phyloP scores from a whole-genome alignment of 108 stramenopile species.

The Asterionellopsis glacialis region DNA sequence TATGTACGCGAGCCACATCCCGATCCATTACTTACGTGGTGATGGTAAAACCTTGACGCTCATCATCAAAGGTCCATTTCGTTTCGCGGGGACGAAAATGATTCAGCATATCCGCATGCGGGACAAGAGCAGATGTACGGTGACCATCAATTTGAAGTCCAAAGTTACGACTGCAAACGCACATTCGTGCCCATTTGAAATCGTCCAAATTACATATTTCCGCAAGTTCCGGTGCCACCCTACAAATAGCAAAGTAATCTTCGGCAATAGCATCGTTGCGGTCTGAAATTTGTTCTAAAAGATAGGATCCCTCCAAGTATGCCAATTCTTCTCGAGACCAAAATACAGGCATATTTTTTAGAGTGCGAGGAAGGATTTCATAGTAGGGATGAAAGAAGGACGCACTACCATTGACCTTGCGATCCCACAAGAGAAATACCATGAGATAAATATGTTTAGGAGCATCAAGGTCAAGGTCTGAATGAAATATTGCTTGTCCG shows the following conservation, averaged over 20 bases:
- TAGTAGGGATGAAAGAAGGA: constrained; percentile 98
- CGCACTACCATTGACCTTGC: constrained; percentile 60
- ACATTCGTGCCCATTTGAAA: constrained; percentile 99
- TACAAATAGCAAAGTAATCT: constrained; percentile 91
- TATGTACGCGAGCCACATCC: neutral
- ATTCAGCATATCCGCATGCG: constrained; percentile 99
- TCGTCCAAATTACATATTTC: constrained; percentile 81
- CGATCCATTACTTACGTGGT: constrained; percentile 52
- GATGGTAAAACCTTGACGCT: constrained; percentile 95
- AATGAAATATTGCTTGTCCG: constrained; percentile 68
- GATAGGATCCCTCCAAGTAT: constrained; percentile 79
- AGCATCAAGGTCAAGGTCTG: constrained; percentile 90
- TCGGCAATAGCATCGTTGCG: constrained; percentile 80
- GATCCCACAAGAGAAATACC: constrained; percentile 94
- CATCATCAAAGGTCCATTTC: constrained; percentile 99
- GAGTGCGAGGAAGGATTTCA: constrained; percentile 84
- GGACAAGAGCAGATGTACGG: constrained; percentile 95
- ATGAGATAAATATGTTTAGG: constrained; percentile 99
- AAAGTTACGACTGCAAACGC: constrained; percentile 97
- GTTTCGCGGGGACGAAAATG: constrained; percentile 98
- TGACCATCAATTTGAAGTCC: constrained; percentile 92
- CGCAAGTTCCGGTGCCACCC: constrained; percentile 69
- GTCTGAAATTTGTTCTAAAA: constrained; percentile 82
- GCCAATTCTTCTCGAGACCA: constrained; percentile 86
- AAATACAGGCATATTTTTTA: constrained; percentile 98